Evolutionary conservation across 345 rosid species (phyloP).

Genomic region (Pseudoturritis turrita): DNA sequence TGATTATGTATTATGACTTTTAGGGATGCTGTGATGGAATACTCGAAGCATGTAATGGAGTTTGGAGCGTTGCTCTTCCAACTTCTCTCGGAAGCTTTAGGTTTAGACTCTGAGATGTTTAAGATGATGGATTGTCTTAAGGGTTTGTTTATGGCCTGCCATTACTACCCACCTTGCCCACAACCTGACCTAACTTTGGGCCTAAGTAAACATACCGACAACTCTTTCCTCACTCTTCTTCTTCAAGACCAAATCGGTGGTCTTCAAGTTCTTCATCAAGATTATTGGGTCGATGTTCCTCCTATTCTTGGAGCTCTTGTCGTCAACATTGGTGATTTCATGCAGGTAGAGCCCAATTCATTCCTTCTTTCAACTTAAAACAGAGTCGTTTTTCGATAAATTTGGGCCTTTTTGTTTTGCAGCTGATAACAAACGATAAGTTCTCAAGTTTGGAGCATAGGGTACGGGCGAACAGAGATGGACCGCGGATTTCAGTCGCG

Average conservation of each 20-base stretch:
- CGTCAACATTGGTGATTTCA: neutral
- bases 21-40: conserved; percentile 32
- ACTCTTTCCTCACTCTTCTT: conserved; percentile 26
- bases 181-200: conserved; percentile 38
- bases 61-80: conserved; percentile 20
- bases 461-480: neutral
- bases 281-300: conserved; percentile 29
- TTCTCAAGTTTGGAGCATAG: conserved; percentile 20
- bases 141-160: conserved; percentile 1
- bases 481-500: conserved; percentile 9
- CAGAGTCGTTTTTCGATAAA: no score
- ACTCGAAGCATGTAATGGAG: conserved; percentile 22
- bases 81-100: conserved; percentile 28
- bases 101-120: conserved; percentile 19
- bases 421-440: conserved; percentile 19
- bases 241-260: conserved; percentile 42
- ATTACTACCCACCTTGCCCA: conserved; percentile 40
- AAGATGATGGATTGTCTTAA: conserved; percentile 21
- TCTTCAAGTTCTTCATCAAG: conserved; percentile 29
- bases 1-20: no score
- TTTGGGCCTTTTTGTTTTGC: neutral
- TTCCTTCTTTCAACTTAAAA: neutral
- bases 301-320: conserved; percentile 20
- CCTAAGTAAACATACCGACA: conserved; percentile 15
- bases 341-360: conserved; percentile 10